These are phyloP conservation scores for Zizania palustris DNA, from an alignment of 202 grass and related monocot species.

Conservation along the genomic window DNA sequence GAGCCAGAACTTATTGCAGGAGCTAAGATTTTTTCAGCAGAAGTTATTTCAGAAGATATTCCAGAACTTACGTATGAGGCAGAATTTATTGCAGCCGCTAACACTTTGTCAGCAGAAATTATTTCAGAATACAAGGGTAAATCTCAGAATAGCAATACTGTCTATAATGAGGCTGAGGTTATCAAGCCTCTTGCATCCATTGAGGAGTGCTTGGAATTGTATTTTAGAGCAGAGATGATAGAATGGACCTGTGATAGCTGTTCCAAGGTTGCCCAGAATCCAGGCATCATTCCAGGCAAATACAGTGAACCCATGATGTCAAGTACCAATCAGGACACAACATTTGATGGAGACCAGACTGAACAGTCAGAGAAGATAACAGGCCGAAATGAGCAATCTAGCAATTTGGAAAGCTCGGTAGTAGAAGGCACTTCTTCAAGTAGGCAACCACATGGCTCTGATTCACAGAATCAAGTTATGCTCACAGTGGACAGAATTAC, in stretches of 20 bases:
- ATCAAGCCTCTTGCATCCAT: slow-evolving; percentile 53
- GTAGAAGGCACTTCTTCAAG: no score
- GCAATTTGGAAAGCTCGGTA: no score
- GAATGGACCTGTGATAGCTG: slow-evolving; percentile 62
- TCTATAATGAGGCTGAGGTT: slow-evolving; percentile 47
- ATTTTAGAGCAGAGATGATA: slow-evolving; percentile 38
- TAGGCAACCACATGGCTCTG: no score
- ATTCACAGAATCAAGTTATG: no score
- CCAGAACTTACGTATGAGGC: neutral
- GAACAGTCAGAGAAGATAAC: slow-evolving; percentile 26
- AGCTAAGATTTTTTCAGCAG: slow-evolving; percentile 22
- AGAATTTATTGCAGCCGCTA: slow-evolving; percentile 4
- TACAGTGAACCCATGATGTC: neutral
- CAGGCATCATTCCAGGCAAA: slow-evolving; percentile 18
- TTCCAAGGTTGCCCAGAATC: slow-evolving; percentile 32
- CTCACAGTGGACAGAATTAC: no score
- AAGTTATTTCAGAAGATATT: slow-evolving; percentile 16
- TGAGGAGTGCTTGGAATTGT: slow-evolving; percentile 52
- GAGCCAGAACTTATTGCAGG: neutral
- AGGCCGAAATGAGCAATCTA: slow-evolving; percentile 36
- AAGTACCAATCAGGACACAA: slow-evolving; percentile 6
- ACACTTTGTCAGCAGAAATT: slow-evolving; percentile 33
- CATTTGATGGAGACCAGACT: slow-evolving; percentile 11
- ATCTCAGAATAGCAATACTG: slow-evolving; percentile 35
- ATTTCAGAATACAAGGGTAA: slow-evolving; percentile 44